Evolutionary conservation across 2,329 filamentous ascomycete species (phyloP).

Genomic region (Verticillium tricorpus): DNA sequence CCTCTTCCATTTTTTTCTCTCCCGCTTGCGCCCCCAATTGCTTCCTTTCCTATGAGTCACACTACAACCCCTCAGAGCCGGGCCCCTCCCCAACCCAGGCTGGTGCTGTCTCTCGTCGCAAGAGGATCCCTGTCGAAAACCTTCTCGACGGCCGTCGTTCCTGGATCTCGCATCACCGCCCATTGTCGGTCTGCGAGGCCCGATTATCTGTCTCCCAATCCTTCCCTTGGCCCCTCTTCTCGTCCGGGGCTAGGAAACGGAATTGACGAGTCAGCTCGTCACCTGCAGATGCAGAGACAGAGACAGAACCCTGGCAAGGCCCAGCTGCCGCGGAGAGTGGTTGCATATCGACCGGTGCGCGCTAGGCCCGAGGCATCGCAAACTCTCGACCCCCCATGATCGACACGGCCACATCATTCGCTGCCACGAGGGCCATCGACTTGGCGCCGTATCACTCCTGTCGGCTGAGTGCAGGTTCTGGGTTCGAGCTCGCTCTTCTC

Average conservation of each 20-base stretch:
- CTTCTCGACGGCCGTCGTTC: conserved; percentile 6
- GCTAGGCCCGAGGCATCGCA: conserved; percentile 9
- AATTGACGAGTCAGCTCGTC: conserved; percentile 14
- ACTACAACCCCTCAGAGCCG: background rate
- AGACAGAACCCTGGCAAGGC: background rate
- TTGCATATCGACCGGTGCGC: conserved; percentile 10
- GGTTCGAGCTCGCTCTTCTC: conserved; percentile 1
- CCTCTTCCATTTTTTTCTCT: background rate
- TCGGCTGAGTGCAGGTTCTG: conserved; percentile 18
- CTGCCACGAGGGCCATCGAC: background rate
- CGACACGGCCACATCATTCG: conserved; percentile 1
- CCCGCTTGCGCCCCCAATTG: background rate
- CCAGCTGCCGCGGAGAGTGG: conserved; percentile 4
- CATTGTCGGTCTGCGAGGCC: conserved; percentile 1
- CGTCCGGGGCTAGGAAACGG: conserved; percentile 2
- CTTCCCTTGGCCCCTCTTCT: background rate
- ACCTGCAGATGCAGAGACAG: background rate
- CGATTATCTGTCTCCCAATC: background rate
- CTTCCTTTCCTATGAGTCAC: background rate
- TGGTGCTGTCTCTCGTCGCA: conserved; percentile 10
- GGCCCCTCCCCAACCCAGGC: conserved; percentile 12
- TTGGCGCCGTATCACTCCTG: background rate
- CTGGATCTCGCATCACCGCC: conserved; percentile 14
- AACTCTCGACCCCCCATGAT: background rate
- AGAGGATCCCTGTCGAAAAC: conserved; percentile 10